A percentile compares a stretch with the other conserved stretches of the same genome.
These are phyloP conservation scores for Nakazawaea ernobii DNA, from an alignment of 805 yeast genomes.

Conservation along the genomic window DNA sequence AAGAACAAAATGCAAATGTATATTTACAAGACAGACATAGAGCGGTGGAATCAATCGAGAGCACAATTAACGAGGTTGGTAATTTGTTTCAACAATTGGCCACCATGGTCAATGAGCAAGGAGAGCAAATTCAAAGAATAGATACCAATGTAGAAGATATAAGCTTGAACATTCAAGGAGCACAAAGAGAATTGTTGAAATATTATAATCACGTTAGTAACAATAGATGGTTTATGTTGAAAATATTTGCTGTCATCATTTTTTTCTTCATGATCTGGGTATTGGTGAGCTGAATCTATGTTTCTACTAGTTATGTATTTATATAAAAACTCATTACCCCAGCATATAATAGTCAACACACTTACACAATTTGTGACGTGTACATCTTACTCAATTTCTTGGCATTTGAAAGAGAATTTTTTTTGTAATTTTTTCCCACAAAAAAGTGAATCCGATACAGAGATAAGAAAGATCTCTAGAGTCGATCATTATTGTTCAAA, in stretches of 20 bases:
- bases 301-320: too few species aligned
- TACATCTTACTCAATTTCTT: too few species aligned
- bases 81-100: constrained; percentile 91
- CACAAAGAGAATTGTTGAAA: constrained; percentile 88
- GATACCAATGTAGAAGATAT: constrained; percentile 95
- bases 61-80: constrained; percentile 97
- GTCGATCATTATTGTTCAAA: too few species aligned
- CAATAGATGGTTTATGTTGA: constrained; percentile 88
- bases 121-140: constrained; percentile 91
- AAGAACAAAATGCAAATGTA: constrained; percentile 65
- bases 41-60: constrained; percentile 94
- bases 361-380: too few species aligned
- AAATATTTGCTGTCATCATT: constrained; percentile 82
- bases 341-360: too few species aligned
- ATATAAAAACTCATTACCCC: too few species aligned
- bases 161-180: constrained; percentile 82
- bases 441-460: too few species aligned
- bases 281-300: constrained; percentile 45
- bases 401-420: too few species aligned
- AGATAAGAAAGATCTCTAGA: too few species aligned
- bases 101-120: constrained; percentile 96
- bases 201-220: constrained; percentile 83
- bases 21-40: constrained; percentile 79
- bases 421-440: too few species aligned
- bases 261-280: constrained; percentile 77